Evolutionary conservation across 2,329 filamentous ascomycete genomes (phyloP), one percentile per base, ranked within the genome.

Genomic region (Aspergillus spinulosporus): DNA sequence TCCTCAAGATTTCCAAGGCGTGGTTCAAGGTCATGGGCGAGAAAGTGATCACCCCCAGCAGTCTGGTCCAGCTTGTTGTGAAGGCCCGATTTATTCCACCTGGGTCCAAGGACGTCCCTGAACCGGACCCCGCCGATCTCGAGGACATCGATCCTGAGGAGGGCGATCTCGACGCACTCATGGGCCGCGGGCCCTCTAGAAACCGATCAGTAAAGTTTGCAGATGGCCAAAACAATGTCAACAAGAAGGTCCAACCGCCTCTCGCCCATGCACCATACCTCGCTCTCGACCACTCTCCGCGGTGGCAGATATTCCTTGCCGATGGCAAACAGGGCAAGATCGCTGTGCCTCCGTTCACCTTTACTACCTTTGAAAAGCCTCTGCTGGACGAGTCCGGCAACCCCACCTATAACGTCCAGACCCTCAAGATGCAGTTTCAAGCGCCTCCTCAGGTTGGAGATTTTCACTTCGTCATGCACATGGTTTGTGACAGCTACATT

Each of bases 1-100:
- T 86, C 61, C 81, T 99, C 54, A 84, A 89, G 56, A 86, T 99
- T 8, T 90, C 91, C 68, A 95, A 92, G 77, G 90, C 92, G 5
- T 99, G 96, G 77, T 99, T 99, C 85, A 99, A 99, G 81, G 95
- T 99, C 45, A 88, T 91, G 51, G 94, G 94, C 70, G 95, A 99
- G 77, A 90, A 89, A 63, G 89, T 88, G 72, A 90, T 99, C 68
- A 96, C 93, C 32, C 92, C 94, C 5, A 90, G 89, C 57, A 96
- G 92, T 55, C 83, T 99, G 37, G 93, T 97, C 21, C 93, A 92
- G 60, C 87, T 99, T 31, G 91, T 99, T 50, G 86, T 99, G 71
- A 99, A 99, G 80, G 92, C 89, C 34, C 91, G 94, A 54, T 89
- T 97, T 69, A 87, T 97, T 47, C 94, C 94, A 5, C 92, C 94